Evolutionary conservation across 1,284 basidiomycete species (phyloP), one percentile per base, ranked within the genome.

Genomic region (Sporisorium exsertum): DNA sequence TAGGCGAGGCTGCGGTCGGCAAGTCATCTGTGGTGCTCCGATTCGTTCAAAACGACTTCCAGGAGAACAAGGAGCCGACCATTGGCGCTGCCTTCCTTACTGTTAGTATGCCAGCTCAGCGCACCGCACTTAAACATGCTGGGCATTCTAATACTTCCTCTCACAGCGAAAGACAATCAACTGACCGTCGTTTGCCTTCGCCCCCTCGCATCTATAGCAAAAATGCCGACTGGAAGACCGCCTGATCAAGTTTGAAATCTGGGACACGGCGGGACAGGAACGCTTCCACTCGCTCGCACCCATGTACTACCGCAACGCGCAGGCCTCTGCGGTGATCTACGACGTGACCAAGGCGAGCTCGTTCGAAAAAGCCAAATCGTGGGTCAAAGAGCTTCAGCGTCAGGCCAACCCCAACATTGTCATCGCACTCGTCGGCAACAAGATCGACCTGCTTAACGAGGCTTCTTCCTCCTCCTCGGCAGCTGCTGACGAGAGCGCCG

Each of bases 361-460:
- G 81, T 90, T 99, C 72, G 97, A 99, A 87, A 99, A 99, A 87
- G 96, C 96, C 68, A 99, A 99, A 88, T 95, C 94, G 37, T 99
- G 96, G 96, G 95, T 99, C 75, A 99, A 98, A 88, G 96, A 99
- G 87, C 90, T 99, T 27, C 97, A 99, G 87, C 91, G 97, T 74
- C 96, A 99, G 86, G 96, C 97, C 42, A 98, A 97, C 87, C 95
- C 96, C 40, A 98, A 97, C 87, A 98, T 99, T 85, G 95, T 99
- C 84, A 99, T 99, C 82, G 85, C 86, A 7, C 73, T 85, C 16
- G 83, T 85, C 13, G 86, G 85, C 20, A 85, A 86, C 82, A 84
- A 88, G 87, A 84, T 97, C 79, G 95, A 98, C 87, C 90, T 98
- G 70, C 94, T 97, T 37, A 91, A 92, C 81, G 87, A 91, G 12